Conservation (phyloP, 345 rosid species). For the Salix exigua region DNA sequence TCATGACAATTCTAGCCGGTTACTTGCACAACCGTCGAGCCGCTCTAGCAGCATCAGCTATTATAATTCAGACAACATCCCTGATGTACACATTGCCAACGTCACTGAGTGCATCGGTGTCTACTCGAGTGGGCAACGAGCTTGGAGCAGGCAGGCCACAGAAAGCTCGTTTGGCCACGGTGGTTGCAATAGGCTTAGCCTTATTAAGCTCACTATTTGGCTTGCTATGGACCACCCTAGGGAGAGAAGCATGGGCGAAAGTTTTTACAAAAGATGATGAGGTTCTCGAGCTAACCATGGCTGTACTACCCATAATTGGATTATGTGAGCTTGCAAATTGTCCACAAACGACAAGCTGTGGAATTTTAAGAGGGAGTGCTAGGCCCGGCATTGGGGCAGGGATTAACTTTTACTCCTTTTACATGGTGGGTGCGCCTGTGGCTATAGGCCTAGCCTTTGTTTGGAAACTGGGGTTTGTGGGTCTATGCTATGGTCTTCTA, state of each 20-base stretch:
- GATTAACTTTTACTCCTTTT: constrained; percentile 38
- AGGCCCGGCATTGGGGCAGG: constrained; percentile 40
- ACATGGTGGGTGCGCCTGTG: constrained; percentile 39
- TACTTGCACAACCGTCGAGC: constrained; percentile 53
- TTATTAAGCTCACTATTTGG: constrained; percentile 49
- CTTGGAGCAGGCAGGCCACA: constrained; percentile 70
- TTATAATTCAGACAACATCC: constrained; percentile 83
- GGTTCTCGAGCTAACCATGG: constrained; percentile 51
- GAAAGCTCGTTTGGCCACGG: constrained; percentile 56
- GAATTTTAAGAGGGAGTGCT: constrained; percentile 51
- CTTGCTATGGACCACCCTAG: constrained; percentile 53
- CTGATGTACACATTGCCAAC: constrained; percentile 77
- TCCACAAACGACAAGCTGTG: constrained; percentile 91
- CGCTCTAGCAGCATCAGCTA: constrained; percentile 63
- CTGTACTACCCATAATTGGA: constrained; percentile 73
- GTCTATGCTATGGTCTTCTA: constrained; percentile 82
- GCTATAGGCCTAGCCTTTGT: constrained; percentile 55
- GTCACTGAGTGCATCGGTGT: constrained; percentile 66
- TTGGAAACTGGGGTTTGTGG: constrained; percentile 64
- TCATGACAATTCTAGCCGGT: constrained; percentile 87
- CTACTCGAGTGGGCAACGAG: constrained; percentile 82
- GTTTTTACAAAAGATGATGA: constrained; percentile 53
- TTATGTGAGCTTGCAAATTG: constrained; percentile 90
- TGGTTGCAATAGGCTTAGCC: constrained; percentile 57
- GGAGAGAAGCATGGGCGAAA: constrained; percentile 65